A percentile compares a stretch with the other conserved stretches of the same genome.
Evolutionary conservation across 257 asterid species (phyloP).

Genomic region (Anisodus tanguticus): DNA sequence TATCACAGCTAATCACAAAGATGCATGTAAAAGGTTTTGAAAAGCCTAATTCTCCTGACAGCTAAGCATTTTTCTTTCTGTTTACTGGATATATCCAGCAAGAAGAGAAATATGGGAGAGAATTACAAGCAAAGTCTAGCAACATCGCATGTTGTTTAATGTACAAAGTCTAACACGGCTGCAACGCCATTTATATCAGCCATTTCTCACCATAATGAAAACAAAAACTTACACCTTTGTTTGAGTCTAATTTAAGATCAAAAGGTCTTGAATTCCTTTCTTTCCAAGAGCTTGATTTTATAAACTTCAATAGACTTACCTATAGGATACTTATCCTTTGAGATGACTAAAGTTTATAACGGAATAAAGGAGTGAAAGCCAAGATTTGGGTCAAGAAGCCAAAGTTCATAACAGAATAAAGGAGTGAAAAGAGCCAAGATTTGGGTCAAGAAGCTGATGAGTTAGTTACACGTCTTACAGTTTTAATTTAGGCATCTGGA

Average conservation of each 20-base stretch:
- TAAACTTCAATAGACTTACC: neutral
- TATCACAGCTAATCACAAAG: conserved; percentile 10
- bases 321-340: neutral
- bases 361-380: neutral
- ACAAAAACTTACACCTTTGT: neutral
- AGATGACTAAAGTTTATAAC: conserved; percentile 7
- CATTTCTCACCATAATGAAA: neutral
- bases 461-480: neutral
- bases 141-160: neutral
- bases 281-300: neutral
- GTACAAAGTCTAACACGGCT: neutral
- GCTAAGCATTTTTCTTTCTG: neutral
- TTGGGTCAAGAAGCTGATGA: neutral
- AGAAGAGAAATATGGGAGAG: conserved; percentile 42
- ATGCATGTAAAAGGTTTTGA: neutral
- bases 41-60: neutral
- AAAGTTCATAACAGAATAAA: neutral
- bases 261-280: neutral
- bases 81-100: neutral
- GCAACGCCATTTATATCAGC: neutral
- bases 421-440: neutral
- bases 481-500: neutral
- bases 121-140: neutral
- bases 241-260: neutral
- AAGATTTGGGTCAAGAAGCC: neutral